These are phyloP conservation scores for Tulasnella sp. DNA, from an alignment of 768 basidiomycete species.

Conservation along the genomic window DNA sequence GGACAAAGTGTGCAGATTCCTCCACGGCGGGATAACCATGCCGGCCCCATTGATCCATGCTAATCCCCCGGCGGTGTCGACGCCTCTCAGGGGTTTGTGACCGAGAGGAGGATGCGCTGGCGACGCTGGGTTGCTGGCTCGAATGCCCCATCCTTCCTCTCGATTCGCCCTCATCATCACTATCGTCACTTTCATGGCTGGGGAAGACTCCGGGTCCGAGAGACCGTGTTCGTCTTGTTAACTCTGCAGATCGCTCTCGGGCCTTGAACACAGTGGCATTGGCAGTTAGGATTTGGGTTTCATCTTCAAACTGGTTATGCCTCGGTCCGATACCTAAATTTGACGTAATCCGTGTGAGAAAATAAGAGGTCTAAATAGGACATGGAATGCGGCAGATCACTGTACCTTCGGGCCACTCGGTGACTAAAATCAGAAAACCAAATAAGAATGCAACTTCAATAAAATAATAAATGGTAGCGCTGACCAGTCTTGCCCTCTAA, in stretches of 20 bases:
- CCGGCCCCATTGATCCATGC: constrained; percentile 8
- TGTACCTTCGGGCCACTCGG: constrained; percentile 86
- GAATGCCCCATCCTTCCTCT: background rate
- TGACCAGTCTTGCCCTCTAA: constrained; percentile 50
- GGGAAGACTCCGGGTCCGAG: constrained; percentile 43
- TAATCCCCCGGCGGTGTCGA: background rate
- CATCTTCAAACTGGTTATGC: constrained; percentile 66
- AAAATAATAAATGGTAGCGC: too few relatives aligned
- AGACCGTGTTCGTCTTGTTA: constrained; percentile 39
- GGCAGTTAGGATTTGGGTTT: constrained; percentile 61
- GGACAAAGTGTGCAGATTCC: background rate
- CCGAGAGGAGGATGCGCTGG: background rate
- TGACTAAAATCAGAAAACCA: constrained; percentile 25
- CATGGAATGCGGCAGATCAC: too few relatives aligned
- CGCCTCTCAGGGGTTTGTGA: background rate
- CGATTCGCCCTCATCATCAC: constrained; percentile 6
- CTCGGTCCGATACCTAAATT: constrained; percentile 51
- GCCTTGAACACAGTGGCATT: constrained; percentile 67
- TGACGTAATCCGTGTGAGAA: constrained; percentile 13
- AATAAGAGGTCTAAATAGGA: background rate
- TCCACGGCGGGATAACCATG: background rate
- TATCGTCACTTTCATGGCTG: constrained; percentile 25
- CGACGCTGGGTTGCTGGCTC: background rate
- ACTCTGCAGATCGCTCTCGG: constrained; percentile 27
- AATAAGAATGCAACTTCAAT: too few relatives aligned